Base-by-base conservation (phyloP, 768 basidiomycete genomes). In the Agaricus sinodeliciosus region DNA sequence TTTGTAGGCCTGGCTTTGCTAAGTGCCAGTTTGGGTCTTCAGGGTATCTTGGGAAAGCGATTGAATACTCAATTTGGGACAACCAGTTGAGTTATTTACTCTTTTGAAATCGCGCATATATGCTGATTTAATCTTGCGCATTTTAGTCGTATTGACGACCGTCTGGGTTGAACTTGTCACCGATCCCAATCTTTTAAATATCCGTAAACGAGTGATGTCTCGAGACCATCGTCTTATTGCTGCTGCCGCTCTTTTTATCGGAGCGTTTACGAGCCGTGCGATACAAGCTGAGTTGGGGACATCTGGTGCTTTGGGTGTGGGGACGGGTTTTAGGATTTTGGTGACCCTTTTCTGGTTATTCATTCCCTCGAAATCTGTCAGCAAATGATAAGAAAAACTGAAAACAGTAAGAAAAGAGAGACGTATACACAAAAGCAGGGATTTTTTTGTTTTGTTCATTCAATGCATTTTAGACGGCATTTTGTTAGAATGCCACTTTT, bases 161-260 rank as follows among this genome's bases (percentile, higher is more conserved):
- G 79, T 91, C 52, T 94, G 90, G 90, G 89, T 90, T 58, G 91
- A 94, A 60, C 79, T 94, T 44, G 77, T 88, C 76, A 83, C 84
- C 46, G 89, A 91, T 65, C 90, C 90, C 0, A 68, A 79, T 43
- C 78, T 94, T 18, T 86, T 93, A 74, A 61, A 73, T 22, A 51
- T 79, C 43, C 74, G 74, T 37, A 70, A 76, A 46, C 68, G 68
- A 47, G 75, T 87, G 56, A 64, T 63, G 8, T 73, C 82, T 0
- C 82, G 89, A 43, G 89, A 93, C 64, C 82, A 88, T 67, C 82
- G 84, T 62, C 62, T 82, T 42, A 71, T 87, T 60, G 89, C 82
- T 3, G 81, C 87, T 50, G 26, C 68, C 34, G 64, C 78, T n/a
- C 76, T 93, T 48, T 90, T 94, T 66, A 15, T 87, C 25, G 91